Base-by-base conservation (phyloP, 148 eudicot species). In the Bassia scoparia region DNA sequence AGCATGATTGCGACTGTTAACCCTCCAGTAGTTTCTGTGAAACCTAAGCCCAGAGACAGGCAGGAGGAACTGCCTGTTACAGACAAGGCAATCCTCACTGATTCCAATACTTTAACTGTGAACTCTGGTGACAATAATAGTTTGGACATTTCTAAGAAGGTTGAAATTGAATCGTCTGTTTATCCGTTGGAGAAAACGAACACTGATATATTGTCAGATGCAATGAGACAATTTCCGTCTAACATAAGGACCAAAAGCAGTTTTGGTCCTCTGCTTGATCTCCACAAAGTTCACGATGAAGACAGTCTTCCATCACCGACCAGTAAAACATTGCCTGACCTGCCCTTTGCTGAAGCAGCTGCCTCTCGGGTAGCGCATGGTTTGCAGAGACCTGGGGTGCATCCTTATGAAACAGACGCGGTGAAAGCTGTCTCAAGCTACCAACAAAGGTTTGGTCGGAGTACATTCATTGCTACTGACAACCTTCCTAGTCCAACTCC, bases 251-350 rank as follows among this genome's bases (percentile, higher is more conserved):
- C 74, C 49, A 95, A 85, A 77, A 82, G 64, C 77, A 53, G 54
- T 82, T 77, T 76, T 82, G 74, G 86, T 71, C 97, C 91, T 38
- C 77, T 90, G 61, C 79, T 95, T 73, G 97, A 95, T 77, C 90
- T 85, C 81, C 96, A 95, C 75, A 87, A 87, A 77, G 93, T 81
- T 85, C 96, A 95, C 68, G 94, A 95, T 76, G 89, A 77, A 71
- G 99, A 92, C 77, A 90, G 89, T 70, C 97, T 92, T 74, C 99
- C 96, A 49, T 95, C 99, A 55, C 97, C 99, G 29, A 95, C 99
- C n/a, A 76, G 90, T 69, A 87, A 84, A 79, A 55, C 79, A 30
- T 61, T 84, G 46, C 73, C 82, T 5, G 15, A 80, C 30, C 62
- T 84, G 53, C 83, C 83, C 35, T 50, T 76, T 48, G 75, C 41